These are phyloP conservation scores for Begonia fuchsioides DNA, from an alignment of 306 rosid species.

Conservation along the genomic window DNA sequence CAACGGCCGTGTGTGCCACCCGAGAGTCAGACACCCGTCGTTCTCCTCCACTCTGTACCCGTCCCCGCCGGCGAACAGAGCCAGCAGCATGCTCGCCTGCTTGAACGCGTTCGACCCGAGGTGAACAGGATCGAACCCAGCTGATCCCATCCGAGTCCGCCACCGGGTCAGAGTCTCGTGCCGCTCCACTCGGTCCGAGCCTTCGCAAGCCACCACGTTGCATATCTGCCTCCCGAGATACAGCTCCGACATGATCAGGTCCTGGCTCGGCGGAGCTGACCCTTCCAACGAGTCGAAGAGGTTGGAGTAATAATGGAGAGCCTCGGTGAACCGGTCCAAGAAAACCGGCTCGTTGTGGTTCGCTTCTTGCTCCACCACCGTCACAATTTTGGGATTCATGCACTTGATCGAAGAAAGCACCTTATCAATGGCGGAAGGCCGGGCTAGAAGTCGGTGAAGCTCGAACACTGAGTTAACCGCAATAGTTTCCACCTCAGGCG, in stretches of 20 bases:
- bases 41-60: constrained; percentile 76
- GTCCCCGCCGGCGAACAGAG: constrained; percentile 46
- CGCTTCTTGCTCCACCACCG: constrained; percentile 70
- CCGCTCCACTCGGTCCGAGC: constrained; percentile 58
- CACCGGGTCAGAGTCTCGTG: constrained; percentile 66
- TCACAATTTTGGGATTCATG: constrained; percentile 45
- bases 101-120: constrained; percentile 70
- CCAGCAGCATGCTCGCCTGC: constrained; percentile 63
- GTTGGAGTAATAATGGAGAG: constrained; percentile 60
- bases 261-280: constrained; percentile 33
- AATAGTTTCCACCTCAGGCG: constrained; percentile 32
- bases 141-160: constrained; percentile 36
- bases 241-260: constrained; percentile 51
- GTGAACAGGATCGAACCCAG: constrained; percentile 66
- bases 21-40: constrained; percentile 59
- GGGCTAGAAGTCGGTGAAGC: constrained; percentile 47
- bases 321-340: constrained; percentile 67
- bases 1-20: constrained; percentile 82
- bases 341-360: constrained; percentile 58
- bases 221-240: constrained; percentile 60
- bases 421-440: constrained; percentile 44
- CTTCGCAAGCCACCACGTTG: constrained; percentile 77
- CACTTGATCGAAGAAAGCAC: constrained; percentile 35
- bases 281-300: constrained; percentile 73
- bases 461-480: constrained; percentile 71